These are phyloP conservation scores for Nepenthes alata DNA, from an alignment of 179 eudicot species.

Conservation along the genomic window DNA sequence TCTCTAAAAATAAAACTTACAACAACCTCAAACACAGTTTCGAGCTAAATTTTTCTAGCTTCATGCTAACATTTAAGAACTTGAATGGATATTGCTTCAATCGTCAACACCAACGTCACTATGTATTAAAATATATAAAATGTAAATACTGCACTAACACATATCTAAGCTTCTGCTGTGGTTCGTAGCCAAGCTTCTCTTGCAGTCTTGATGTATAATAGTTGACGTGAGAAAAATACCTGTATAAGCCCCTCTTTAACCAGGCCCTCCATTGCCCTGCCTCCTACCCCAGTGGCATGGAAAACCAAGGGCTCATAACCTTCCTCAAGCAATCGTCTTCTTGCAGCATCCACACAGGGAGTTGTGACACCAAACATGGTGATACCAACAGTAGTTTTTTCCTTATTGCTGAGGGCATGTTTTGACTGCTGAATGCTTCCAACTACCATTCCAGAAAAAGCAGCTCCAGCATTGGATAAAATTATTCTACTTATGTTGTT, in stretches of 20 bases:
- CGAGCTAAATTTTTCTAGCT: too few species aligned
- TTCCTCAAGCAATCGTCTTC: constrained; percentile 59
- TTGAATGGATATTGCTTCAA: too few species aligned
- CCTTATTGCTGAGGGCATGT: constrained; percentile 15
- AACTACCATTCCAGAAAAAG: constrained; percentile 86
- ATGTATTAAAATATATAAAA: too few species aligned
- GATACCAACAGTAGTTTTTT: constrained; percentile 70
- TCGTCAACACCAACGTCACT: too few species aligned
- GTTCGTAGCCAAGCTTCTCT: too few species aligned
- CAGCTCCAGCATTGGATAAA: constrained; percentile 86
- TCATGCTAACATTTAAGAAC: too few species aligned
- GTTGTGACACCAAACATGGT: constrained; percentile 99
- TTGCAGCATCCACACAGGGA: constrained; percentile 74
- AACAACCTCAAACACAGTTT: too few species aligned
- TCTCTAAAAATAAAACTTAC: too few species aligned
- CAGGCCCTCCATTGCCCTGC: constrained; percentile 93
- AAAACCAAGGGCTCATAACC: constrained; percentile 87
- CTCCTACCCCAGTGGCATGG: constrained; percentile 98
- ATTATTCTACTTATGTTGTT: constrained; percentile 59
- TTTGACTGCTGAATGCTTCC: constrained; percentile 32
- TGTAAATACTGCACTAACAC: too few species aligned
- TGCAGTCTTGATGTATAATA: too few species aligned
- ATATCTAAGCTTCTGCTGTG: too few species aligned
- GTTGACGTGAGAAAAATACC: constrained; percentile 24
- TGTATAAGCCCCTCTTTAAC: constrained; percentile 78